Conservation (phyloP, 1,139 yeast genomes). For the Suhomyces kunorum region DNA sequence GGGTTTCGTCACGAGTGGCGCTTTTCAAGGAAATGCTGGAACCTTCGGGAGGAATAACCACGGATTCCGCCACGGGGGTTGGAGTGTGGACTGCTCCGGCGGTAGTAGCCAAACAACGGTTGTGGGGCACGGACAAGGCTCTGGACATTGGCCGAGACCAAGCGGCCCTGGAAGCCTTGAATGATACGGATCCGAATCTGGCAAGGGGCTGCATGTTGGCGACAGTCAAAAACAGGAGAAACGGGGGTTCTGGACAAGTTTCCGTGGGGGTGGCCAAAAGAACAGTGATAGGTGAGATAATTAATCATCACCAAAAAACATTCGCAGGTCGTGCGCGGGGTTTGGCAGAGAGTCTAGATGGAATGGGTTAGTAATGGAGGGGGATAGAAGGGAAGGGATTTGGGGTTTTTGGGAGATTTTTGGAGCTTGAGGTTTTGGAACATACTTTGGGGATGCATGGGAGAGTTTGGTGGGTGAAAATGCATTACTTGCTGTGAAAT, state of each 20-base stretch:
- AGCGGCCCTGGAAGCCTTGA: not conserved
- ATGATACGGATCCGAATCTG: slow-evolving; percentile 4
- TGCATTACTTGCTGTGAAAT: no score
- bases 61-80: slow-evolving; percentile 20
- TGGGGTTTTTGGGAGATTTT: no score
- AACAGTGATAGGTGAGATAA: not conserved
- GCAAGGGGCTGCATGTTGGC: slow-evolving; percentile 3
- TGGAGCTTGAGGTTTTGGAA: no score
- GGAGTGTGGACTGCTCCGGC: slow-evolving; percentile 24
- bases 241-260: not conserved
- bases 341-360: not conserved
- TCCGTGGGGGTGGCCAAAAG: not conserved
- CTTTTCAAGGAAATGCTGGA: slow-evolving; percentile 44
- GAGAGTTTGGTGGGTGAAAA: no score
- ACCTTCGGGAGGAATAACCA: slow-evolving; percentile 45
- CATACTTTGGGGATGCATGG: no score
- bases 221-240: not conserved
- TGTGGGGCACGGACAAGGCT: not conserved
- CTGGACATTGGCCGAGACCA: not conserved
- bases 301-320: slow-evolving; percentile 9
- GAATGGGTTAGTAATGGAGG: not conserved
- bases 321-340: slow-evolving; percentile 6
- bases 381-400: no score
- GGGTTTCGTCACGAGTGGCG: slow-evolving; percentile 45
- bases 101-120: slow-evolving; percentile 16